Percentiles rank a stretch among this genome's conserved stretches.
These are phyloP conservation scores for Pleoardoris graminearum DNA, from an alignment of 2,329 filamentous ascomycete genomes.

Conservation along the genomic window DNA sequence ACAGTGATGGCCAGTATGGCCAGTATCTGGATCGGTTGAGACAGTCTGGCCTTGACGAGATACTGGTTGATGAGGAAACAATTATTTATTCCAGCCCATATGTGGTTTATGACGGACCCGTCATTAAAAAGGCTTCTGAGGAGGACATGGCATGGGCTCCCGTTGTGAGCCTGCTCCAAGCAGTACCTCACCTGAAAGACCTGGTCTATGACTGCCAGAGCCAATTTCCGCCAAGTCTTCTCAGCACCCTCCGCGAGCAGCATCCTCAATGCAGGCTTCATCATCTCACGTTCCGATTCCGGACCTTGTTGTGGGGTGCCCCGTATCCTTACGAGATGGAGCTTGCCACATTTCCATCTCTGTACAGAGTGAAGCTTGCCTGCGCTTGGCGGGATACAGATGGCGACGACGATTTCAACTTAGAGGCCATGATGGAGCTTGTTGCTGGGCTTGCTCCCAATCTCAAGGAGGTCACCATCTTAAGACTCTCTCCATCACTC, in stretches of 20 bases:
- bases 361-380: conserved; percentile 19
- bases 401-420: conserved; percentile 24
- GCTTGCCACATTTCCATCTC: conserved; percentile 25
- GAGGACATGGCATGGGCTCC: conserved; percentile 27
- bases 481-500: conserved; percentile 1
- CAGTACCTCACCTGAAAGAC: conserved; percentile 16
- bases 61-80: conserved; percentile 17
- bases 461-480: conserved; percentile 21
- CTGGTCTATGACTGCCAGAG: conserved; percentile 27
- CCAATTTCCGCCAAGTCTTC: conserved; percentile 26
- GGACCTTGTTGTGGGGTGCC: conserved; percentile 22
- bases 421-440: conserved; percentile 23
- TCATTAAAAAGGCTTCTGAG: conserved; percentile 20
- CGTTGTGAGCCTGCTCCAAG: conserved; percentile 18
- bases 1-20: not conserved
- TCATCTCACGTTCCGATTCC: conserved; percentile 25
- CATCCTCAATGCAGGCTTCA: conserved; percentile 24
- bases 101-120: conserved; percentile 22
- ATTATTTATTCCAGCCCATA: not conserved
- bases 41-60: conserved; percentile 15
- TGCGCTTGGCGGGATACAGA: conserved; percentile 18
- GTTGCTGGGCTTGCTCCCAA: conserved; percentile 25
- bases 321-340: conserved; percentile 28
- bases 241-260: conserved; percentile 15
- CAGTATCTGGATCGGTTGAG: conserved; percentile 2